phyloP scores from a whole-genome alignment of 441 rosid species.

The Populus hybrid region DNA sequence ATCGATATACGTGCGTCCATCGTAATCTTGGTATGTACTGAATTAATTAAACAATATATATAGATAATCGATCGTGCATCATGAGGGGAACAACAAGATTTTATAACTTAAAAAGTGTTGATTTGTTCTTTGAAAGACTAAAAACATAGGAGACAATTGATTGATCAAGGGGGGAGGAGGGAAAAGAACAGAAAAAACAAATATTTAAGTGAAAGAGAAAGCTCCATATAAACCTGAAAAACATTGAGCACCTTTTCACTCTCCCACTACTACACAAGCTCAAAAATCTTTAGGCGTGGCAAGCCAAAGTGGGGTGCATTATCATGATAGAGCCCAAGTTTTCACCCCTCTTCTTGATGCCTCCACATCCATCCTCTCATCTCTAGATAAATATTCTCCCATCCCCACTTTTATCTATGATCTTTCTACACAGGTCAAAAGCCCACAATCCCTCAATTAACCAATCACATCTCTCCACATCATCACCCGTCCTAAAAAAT shows the following conservation, averaged over 20 bases:
- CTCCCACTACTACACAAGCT: constrained; percentile 34
- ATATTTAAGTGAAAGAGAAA: constrained; percentile 3
- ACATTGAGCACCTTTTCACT: constrained; percentile 14
- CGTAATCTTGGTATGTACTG: no score
- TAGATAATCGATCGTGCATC: no score
- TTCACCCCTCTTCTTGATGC: constrained; percentile 8
- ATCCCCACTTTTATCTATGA: not conserved
- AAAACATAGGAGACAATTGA: no score
- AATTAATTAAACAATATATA: no score
- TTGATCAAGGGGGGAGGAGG: no score
- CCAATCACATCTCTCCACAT: constrained; percentile 39
- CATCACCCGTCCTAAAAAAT: constrained; percentile 27
- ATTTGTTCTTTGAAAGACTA: no score
- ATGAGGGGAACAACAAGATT: no score
- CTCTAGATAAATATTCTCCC: not conserved
- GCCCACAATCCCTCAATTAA: constrained; percentile 2
- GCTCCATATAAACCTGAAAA: constrained; percentile 34
- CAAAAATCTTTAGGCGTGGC: constrained; percentile 76
- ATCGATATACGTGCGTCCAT: no score
- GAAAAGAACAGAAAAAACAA: no score
- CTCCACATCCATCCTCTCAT: constrained; percentile 21
- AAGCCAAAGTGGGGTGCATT: constrained; percentile 79
- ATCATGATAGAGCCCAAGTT: constrained; percentile 44
- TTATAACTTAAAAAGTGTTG: no score
- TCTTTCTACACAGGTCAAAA: constrained; percentile 25